A percentile compares a stretch with the other conserved stretches of the same genome.
Conservation (phyloP, 2,329 filamentous ascomycete genomes). For the Xylariaceae sp. region DNA sequence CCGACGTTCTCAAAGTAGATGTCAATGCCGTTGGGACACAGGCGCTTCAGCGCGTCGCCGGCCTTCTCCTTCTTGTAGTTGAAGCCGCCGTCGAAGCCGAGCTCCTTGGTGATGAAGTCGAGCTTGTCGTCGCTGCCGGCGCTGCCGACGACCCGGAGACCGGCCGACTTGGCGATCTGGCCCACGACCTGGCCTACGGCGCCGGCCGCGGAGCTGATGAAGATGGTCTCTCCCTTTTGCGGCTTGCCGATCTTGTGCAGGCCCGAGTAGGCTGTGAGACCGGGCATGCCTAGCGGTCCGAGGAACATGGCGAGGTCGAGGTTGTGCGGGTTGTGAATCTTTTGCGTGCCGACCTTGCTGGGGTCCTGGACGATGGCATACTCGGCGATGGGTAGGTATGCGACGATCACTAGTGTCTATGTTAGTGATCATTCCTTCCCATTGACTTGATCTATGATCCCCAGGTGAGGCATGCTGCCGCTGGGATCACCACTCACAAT, state of each 20-base stretch:
- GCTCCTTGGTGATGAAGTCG: conserved; percentile 63
- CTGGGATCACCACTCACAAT: no score
- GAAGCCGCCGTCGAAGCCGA: conserved; percentile 69
- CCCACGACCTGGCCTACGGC: conserved; percentile 73
- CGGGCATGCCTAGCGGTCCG: conserved; percentile 71
- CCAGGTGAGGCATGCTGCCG: no score
- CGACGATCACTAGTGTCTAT: conserved; percentile 58
- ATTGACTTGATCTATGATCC: no score
- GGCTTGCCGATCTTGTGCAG: conserved; percentile 73
- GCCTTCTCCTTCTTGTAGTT: conserved; percentile 77
- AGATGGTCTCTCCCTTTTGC: conserved; percentile 73
- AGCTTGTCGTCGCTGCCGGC: conserved; percentile 75
- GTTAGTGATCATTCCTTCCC: no score
- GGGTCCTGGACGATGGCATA: conserved; percentile 43
- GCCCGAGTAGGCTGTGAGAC: conserved; percentile 69
- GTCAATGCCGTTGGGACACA: conserved; percentile 69
- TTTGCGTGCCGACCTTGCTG: conserved; percentile 26
- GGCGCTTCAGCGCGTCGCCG: conserved; percentile 56
- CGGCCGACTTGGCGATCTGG: conserved; percentile 72
- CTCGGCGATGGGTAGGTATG: conserved; percentile 53
- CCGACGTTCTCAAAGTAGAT: conserved; percentile 83
- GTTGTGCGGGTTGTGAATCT: conserved; percentile 62
- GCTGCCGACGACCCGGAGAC: conserved; percentile 68
- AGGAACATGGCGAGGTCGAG: conserved; percentile 60
- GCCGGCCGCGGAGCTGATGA: conserved; percentile 69